These are phyloP conservation scores for Pseudopyricularia cyperi DNA, from an alignment of 2,329 filamentous ascomycete species.

Conservation along the genomic window DNA sequence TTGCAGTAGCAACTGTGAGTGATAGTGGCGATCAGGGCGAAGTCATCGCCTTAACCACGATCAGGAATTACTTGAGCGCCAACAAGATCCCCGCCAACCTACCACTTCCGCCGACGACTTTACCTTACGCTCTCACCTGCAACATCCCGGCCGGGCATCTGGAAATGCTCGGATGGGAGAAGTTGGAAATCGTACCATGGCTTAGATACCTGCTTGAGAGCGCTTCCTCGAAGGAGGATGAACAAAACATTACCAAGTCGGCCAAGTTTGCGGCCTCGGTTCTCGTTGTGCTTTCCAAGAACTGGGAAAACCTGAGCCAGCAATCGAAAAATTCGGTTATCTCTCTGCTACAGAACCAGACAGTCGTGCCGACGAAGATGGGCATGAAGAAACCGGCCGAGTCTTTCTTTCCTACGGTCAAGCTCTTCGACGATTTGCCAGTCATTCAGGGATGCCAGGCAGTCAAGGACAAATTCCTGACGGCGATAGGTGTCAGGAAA, in stretches of 20 bases:
- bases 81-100: constrained; percentile 69
- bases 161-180: constrained; percentile 72
- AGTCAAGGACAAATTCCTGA: constrained; percentile 83
- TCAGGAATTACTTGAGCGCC: constrained; percentile 63
- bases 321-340: constrained; percentile 53
- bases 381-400: constrained; percentile 80
- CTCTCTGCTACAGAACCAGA: constrained; percentile 49
- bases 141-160: constrained; percentile 54
- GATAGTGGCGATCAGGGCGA: constrained; percentile 45
- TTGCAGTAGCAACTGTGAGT: constrained; percentile 60
- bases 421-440: constrained; percentile 86
- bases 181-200: constrained; percentile 79
- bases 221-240: constrained; percentile 41
- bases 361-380: constrained; percentile 78
- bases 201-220: constrained; percentile 66
- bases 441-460: constrained; percentile 62
- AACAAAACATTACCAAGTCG: constrained; percentile 59
- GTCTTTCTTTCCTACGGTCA: constrained; percentile 87
- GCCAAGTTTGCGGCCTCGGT: constrained; percentile 65
- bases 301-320: constrained; percentile 69
- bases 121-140: constrained; percentile 75
- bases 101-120: constrained; percentile 67
- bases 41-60: constrained; percentile 64
- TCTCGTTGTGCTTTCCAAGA: constrained; percentile 70
- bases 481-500: constrained; percentile 78